Conservation (phyloP, 805 yeast species). For the Saturnispora ahearnii region DNA sequence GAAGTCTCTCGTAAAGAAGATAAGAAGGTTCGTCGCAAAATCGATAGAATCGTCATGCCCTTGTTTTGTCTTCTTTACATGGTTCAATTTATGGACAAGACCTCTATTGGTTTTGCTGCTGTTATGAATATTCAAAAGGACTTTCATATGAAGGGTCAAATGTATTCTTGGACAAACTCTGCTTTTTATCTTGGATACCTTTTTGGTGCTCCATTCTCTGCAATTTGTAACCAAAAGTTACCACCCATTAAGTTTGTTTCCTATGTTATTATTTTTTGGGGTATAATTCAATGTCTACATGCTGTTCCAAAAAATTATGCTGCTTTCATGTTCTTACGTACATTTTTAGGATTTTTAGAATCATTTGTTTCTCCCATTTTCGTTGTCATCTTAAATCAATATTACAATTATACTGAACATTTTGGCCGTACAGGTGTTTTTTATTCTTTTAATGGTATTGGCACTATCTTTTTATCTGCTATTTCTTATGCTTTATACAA, state of each 20-base stretch:
- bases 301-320: constrained; percentile 26
- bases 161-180: constrained; percentile 26
- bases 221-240: constrained; percentile 33
- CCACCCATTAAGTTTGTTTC: constrained; percentile 25
- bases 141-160: constrained; percentile 23
- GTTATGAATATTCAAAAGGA: constrained; percentile 18
- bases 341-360: constrained; percentile 30
- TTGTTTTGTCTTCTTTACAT: constrained; percentile 28
- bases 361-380: constrained; percentile 17
- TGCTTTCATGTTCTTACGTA: constrained; percentile 28
- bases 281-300: constrained; percentile 23
- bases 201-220: constrained; percentile 20
- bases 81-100: constrained; percentile 34
- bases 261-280: constrained; percentile 27
- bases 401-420: constrained; percentile 36
- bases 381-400: constrained; percentile 29
- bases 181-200: constrained; percentile 33
- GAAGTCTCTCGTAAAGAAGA: constrained; percentile 5
- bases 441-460: constrained; percentile 24
- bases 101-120: constrained; percentile 31
- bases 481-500: constrained; percentile 23
- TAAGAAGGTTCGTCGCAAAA: constrained; percentile 19
- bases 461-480: constrained; percentile 7
- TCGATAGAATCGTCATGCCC: constrained; percentile 32
- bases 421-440: constrained; percentile 32